These are phyloP conservation scores for Spergularia azorica DNA, from an alignment of 179 eudicot species.

Conservation along the genomic window DNA sequence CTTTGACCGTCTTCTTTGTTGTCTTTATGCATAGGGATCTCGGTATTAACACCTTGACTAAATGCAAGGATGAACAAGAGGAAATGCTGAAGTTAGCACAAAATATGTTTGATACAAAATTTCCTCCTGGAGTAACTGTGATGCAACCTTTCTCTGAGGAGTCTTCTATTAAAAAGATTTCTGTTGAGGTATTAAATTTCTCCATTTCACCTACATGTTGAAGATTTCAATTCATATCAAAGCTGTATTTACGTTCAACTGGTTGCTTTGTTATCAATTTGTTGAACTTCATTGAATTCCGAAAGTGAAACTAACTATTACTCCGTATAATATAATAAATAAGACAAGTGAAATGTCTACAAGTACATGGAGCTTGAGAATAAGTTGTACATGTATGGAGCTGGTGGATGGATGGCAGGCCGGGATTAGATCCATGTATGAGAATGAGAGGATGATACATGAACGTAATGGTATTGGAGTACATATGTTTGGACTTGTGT, in stretches of 20 bases:
- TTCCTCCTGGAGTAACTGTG: conserved; percentile 85
- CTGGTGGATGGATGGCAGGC: no score
- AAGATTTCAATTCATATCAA: background rate
- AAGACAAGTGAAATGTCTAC: no score
- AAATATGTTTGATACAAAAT: conserved; percentile 85
- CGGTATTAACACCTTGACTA: conserved; percentile 66
- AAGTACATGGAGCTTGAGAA: no score
- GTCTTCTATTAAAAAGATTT: conserved; percentile 76
- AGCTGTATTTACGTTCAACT: background rate
- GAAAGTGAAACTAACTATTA: no score
- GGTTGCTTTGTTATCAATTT: no score
- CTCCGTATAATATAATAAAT: no score
- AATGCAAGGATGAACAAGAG: conserved; percentile 60
- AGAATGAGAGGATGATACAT: no score
- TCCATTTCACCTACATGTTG: background rate
- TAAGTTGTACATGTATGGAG: no score
- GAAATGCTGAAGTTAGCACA: conserved; percentile 87
- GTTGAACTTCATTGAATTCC: no score
- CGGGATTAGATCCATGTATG: no score
- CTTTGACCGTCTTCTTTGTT: background rate
- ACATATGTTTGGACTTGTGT: no score
- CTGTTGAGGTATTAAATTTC: conserved; percentile 59
- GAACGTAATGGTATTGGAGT: no score
- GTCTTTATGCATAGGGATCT: conserved; percentile 59
- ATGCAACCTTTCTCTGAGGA: conserved; percentile 90